phyloP scores from a whole-genome alignment of 1,284 basidiomycete genomes.

The Puccinia polysora region DNA sequence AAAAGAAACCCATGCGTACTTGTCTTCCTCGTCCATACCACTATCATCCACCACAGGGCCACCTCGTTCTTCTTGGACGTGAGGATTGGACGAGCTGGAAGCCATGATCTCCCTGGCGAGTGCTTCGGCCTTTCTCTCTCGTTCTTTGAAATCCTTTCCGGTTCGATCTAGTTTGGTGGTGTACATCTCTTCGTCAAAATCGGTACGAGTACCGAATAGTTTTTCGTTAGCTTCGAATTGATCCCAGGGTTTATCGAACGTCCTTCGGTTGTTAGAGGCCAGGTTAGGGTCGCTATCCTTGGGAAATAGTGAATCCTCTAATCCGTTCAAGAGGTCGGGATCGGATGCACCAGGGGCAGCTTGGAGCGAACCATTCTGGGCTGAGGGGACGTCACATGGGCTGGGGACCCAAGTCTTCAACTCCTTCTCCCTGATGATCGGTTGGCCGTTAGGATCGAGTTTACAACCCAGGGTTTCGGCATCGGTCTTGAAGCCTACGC shows the following conservation, averaged over 20 bases:
- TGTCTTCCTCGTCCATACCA: slow-evolving; percentile 86
- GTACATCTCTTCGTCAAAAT: slow-evolving; percentile 89
- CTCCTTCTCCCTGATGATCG: slow-evolving; percentile 64
- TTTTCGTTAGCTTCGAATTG: slow-evolving; percentile 93
- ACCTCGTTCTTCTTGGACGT: slow-evolving; percentile 85
- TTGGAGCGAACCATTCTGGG: slow-evolving; percentile 43
- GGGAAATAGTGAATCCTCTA: slow-evolving; percentile 44
- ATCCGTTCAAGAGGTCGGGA: slow-evolving; percentile 35
- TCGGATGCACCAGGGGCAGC: background rate
- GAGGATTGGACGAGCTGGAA: slow-evolving; percentile 61
- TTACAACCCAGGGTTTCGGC: slow-evolving; percentile 67
- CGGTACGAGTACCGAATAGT: slow-evolving; percentile 83
- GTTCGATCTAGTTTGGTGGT: slow-evolving; percentile 87
- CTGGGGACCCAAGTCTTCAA: slow-evolving; percentile 71
- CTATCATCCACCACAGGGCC: slow-evolving; percentile 60
- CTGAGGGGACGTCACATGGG: slow-evolving; percentile 28
- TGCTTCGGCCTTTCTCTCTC: slow-evolving; percentile 78
- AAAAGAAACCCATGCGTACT: no score
- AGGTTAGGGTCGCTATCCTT: slow-evolving; percentile 44
- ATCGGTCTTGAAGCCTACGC: slow-evolving; percentile 70
- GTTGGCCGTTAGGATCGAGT: slow-evolving; percentile 48
- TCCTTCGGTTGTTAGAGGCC: slow-evolving; percentile 25
- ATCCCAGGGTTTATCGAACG: slow-evolving; percentile 65
- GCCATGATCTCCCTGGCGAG: slow-evolving; percentile 86
- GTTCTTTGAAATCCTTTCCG: slow-evolving; percentile 78